Base-by-base conservation (phyloP, 805 yeast genomes). In the Candida wancherniae region DNA sequence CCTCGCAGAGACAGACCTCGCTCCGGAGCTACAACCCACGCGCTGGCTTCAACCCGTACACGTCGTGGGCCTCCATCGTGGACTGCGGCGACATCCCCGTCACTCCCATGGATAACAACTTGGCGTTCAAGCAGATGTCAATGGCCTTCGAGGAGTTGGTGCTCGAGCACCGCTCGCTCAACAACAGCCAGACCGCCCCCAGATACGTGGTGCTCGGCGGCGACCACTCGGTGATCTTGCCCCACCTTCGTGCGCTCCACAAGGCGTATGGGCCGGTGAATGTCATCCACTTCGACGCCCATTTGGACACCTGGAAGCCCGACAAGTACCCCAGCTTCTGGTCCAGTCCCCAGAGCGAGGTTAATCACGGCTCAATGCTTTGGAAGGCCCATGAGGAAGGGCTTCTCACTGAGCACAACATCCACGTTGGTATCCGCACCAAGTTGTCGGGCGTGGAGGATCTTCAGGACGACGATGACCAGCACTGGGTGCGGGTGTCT, bases 291-390 rank as follows among this genome's bases (percentile, higher is more conserved):
- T 82, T 84, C 45, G 94, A 84, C 51, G 90, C 92, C 9, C 94
- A 84, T 58, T 67, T 84, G 43, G 94, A 84, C 53, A 84, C 94
- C 4, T 73, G 87, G 90, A 53, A 77, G 40, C 92, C 94, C 8
- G 66, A 72, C 37, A 71, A 77, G 51, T 83, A 82, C 49, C 82
- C 84, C 15, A 61, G 76, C 11, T 72, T 67, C 48, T 74, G 80
- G 80, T 65, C 63, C 45, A 63, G 75, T n/a, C 68, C 69, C 21
- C 71, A 69, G 44, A 61, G 72, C 24, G 75, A 77, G 29, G 71
- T 80, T 55, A 84, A 83, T 24, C 94, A 84, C 50, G 94, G 94
- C 4, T 78, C 92, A 5, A 82, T 84, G 88, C 65, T 84, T 22
- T 84, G 92, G 92, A 71, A 79, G 68, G 90, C 90, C 5, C 55